Percentiles rank a stretch among this genome's conserved stretches.
phyloP scores from a whole-genome alignment of 345 rosid genomes.

The Hibiscus syriacus region DNA sequence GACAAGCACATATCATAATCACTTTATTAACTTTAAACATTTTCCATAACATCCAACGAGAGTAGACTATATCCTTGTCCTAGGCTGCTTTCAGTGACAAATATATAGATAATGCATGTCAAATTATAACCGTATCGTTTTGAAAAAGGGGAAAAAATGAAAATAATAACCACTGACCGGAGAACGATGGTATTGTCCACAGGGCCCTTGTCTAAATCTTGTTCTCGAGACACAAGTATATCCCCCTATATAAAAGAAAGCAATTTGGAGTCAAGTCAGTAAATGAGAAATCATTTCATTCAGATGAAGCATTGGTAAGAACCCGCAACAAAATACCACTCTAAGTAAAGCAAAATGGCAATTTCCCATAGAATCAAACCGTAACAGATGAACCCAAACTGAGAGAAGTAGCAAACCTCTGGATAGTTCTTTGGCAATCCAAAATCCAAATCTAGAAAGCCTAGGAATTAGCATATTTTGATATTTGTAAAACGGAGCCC shows the following conservation, averaged over 20 bases:
- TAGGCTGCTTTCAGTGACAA: background rate
- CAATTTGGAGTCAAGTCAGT: background rate
- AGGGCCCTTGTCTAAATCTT: background rate
- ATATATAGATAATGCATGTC: background rate
- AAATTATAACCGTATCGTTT: background rate
- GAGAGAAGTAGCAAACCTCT: conserved; percentile 28
- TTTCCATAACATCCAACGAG: background rate
- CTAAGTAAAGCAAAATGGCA: background rate
- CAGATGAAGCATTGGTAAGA: background rate
- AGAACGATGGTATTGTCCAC: background rate
- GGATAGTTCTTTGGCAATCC: conserved; percentile 34
- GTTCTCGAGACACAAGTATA: background rate
- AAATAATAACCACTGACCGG: conserved; percentile 3
- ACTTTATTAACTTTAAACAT: background rate
- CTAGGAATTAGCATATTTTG: conserved; percentile 37
- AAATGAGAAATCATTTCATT: background rate
- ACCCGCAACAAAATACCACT: background rate
- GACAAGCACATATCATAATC: background rate
- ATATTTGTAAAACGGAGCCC: background rate
- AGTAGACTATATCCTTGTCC: background rate
- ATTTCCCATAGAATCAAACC: background rate
- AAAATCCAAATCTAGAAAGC: conserved; percentile 34
- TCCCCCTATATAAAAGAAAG: background rate
- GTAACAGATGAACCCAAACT: background rate
- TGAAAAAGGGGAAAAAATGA: background rate